These are phyloP conservation scores for Aphanomyces euteiches DNA, from an alignment of 352 stramenopile genomes.

Conservation along the genomic window DNA sequence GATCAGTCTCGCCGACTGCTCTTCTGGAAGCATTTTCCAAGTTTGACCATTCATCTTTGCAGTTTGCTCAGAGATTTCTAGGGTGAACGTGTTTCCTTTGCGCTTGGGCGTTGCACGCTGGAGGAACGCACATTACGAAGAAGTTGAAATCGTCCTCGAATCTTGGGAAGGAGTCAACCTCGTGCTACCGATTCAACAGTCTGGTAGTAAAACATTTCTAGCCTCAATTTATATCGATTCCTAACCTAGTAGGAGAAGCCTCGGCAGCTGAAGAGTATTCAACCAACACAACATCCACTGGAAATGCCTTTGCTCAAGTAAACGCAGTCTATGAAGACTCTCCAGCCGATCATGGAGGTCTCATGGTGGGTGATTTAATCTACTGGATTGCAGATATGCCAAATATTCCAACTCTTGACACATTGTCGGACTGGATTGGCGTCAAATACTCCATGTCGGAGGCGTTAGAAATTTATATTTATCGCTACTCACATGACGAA, in stretches of 20 bases:
- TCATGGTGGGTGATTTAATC: conserved; percentile 26
- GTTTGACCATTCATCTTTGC: neutral
- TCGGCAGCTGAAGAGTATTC: neutral
- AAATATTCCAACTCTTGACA: conserved; percentile 18
- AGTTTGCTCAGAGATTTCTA: no score
- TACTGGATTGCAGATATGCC: conserved; percentile 17
- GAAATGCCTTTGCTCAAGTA: conserved; percentile 14
- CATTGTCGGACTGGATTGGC: conserved; percentile 28
- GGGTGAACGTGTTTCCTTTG: neutral
- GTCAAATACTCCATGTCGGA: neutral
- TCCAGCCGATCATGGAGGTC: conserved; percentile 22
- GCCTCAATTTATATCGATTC: neutral
- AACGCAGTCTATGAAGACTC: conserved; percentile 17
- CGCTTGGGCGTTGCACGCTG: neutral
- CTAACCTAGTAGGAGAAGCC: neutral
- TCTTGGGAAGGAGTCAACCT: conserved; percentile 24
- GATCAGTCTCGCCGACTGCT: neutral
- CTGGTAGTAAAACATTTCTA: neutral
- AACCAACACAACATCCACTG: neutral
- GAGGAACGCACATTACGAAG: neutral
- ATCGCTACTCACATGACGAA: conserved; percentile 9
- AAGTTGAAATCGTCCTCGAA: neutral
- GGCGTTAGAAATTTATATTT: conserved; percentile 10
- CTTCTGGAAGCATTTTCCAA: conserved; percentile 10
- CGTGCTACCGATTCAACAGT: conserved; percentile 1